Evolutionary conservation across 1,284 basidiomycete genomes (phyloP).

Genomic region (Cutaneotrichosporon cyanovorans): DNA sequence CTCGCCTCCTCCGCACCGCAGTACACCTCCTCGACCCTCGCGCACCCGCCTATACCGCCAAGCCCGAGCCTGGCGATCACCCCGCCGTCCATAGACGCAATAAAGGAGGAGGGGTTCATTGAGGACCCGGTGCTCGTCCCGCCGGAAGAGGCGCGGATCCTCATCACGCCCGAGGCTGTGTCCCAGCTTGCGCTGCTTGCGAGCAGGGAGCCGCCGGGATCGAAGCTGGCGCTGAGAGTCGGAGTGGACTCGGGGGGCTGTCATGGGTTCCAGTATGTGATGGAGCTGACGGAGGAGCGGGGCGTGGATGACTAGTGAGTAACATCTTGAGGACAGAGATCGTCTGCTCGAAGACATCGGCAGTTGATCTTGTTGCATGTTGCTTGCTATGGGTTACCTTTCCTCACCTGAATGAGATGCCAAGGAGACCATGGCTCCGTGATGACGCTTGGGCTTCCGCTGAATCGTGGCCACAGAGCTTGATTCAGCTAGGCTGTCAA

Average conservation of each 20-base stretch:
- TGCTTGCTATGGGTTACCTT: no score
- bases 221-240: conserved; percentile 45
- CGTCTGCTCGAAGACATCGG: neutral
- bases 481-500: no score
- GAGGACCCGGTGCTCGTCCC: conserved; percentile 38
- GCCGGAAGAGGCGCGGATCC: conserved; percentile 27
- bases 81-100: conserved; percentile 33
- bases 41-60: neutral
- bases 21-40: no score
- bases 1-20: no score
- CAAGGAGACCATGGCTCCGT: no score
- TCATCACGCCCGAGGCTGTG: conserved; percentile 38
- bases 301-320: conserved; percentile 51
- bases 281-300: conserved; percentile 49
- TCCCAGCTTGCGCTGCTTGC: conserved; percentile 42
- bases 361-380: neutral
- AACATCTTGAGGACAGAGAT: neutral
- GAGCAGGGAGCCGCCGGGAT: conserved; percentile 40
- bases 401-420: no score
- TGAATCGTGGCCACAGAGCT: neutral
- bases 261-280: conserved; percentile 55
- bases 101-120: conserved; percentile 41
- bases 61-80: conserved; percentile 17
- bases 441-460: neutral
- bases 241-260: conserved; percentile 54